Conservation (phyloP, 148 eudicot genomes). For the Tetragonia tetragonoides region DNA sequence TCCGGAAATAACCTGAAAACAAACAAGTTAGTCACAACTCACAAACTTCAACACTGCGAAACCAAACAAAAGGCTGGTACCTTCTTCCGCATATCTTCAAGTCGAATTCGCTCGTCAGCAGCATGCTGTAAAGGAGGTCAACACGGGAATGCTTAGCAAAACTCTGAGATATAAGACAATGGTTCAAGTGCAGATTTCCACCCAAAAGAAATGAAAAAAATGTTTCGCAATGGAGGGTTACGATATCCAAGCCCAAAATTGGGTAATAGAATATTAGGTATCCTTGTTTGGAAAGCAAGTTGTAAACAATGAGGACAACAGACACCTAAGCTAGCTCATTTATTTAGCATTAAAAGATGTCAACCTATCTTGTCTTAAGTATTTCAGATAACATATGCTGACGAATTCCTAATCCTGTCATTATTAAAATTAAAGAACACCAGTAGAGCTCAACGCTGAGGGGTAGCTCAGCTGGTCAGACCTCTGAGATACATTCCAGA, state of each 20-base stretch:
- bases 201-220: not conserved
- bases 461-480: too few species aligned
- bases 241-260: not conserved
- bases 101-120: slow-evolving; percentile 94
- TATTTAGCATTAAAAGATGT: too few species aligned
- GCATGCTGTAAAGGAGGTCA: slow-evolving; percentile 70
- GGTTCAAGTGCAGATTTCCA: not conserved
- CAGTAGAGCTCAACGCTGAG: too few species aligned
- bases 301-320: too few species aligned
- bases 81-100: slow-evolving; percentile 89
- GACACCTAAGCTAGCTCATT: too few species aligned
- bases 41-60: not conserved
- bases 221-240: not conserved
- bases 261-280: too few species aligned
- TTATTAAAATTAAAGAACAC: too few species aligned
- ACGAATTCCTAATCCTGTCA: too few species aligned
- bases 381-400: too few species aligned
- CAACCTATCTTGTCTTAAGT: too few species aligned
- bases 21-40: slow-evolving; percentile 8
- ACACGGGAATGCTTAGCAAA: slow-evolving; percentile 10
- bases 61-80: slow-evolving; percentile 31
- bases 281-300: too few species aligned
- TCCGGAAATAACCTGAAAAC: slow-evolving; percentile 69
- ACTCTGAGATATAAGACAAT: not conserved
- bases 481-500: too few species aligned